These are phyloP conservation scores for Camelina hispida DNA, from an alignment of 345 rosid genomes.

Conservation along the genomic window DNA sequence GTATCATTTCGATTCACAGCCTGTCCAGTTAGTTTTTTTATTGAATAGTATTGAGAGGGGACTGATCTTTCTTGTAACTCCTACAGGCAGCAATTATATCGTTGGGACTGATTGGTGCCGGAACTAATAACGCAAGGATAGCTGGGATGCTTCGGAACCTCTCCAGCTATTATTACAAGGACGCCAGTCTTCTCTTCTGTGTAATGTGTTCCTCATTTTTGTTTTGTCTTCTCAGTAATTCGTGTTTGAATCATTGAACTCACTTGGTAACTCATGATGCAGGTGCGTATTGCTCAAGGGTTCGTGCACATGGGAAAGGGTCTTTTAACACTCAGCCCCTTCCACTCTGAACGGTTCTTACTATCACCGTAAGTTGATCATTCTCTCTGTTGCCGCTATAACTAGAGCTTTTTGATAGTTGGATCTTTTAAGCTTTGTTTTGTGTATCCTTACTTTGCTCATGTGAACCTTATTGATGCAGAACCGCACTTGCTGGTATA, in stretches of 20 bases:
- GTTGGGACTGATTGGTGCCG: slow-evolving; percentile 92
- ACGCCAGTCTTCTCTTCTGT: slow-evolving; percentile 85
- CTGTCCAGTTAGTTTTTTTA: background rate
- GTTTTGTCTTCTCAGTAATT: background rate
- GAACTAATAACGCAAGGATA: slow-evolving; percentile 95
- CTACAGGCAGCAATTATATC: slow-evolving; percentile 90
- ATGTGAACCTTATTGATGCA: slow-evolving; percentile 31
- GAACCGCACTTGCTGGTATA: slow-evolving; percentile 95
- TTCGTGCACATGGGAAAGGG: slow-evolving; percentile 96
- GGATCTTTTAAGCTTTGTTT: background rate
- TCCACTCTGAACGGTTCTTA: slow-evolving; percentile 91
- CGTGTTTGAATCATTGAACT: slow-evolving; percentile 17
- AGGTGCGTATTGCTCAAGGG: slow-evolving; percentile 99
- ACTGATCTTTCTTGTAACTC: slow-evolving; percentile 36
- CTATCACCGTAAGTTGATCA: slow-evolving; percentile 74
- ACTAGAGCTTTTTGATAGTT: slow-evolving; percentile 12
- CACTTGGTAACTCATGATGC: slow-evolving; percentile 31
- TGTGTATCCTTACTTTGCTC: slow-evolving; percentile 4
- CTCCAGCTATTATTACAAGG: slow-evolving; percentile 94
- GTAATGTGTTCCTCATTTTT: slow-evolving; percentile 52
- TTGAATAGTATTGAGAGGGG: background rate
- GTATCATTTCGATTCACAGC: slow-evolving; percentile 28
- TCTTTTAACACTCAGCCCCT: slow-evolving; percentile 84
- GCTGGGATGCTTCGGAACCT: slow-evolving; percentile 98
- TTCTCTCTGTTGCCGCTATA: slow-evolving; percentile 11